These are phyloP conservation scores for Ceratonia siliqua DNA, from an alignment of 306 rosid genomes.

Conservation along the genomic window DNA sequence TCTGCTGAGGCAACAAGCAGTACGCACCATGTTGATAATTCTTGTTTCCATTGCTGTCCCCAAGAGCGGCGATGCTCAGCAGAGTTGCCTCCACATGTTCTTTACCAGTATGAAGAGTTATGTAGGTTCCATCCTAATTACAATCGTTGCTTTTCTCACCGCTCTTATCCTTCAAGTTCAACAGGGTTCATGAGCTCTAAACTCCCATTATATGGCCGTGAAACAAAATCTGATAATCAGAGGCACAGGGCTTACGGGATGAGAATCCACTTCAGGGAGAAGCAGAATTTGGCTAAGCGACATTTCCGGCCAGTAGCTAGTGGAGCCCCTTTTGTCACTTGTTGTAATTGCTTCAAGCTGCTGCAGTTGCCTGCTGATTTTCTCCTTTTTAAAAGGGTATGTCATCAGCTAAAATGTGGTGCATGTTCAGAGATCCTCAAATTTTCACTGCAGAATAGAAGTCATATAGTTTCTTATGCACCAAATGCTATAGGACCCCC, in stretches of 20 bases:
- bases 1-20: conserved; percentile 65
- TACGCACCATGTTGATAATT: conserved; percentile 51
- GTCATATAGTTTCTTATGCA: conserved; percentile 54
- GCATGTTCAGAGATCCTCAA: conserved; percentile 75
- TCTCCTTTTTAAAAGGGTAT: conserved; percentile 59
- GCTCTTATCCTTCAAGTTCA: conserved; percentile 58
- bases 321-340: conserved; percentile 83
- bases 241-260: conserved; percentile 43
- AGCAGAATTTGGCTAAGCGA: conserved; percentile 49
- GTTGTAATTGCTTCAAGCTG: conserved; percentile 62
- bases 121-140: conserved; percentile 45
- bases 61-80: conserved; percentile 47
- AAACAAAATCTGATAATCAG: conserved; percentile 46
- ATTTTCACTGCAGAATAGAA: conserved; percentile 63
- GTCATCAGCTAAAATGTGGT: conserved; percentile 74
- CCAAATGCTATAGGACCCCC: conserved; percentile 42
- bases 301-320: conserved; percentile 81
- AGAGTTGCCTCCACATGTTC: conserved; percentile 48
- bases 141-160: conserved; percentile 39
- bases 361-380: conserved; percentile 83
- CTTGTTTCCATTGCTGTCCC: conserved; percentile 45
- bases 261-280: conserved; percentile 53
- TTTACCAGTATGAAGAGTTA: conserved; percentile 33
- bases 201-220: conserved; percentile 43
- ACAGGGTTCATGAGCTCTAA: conserved; percentile 42